Percentiles rank a stretch among this genome's conserved stretches.
These are phyloP conservation scores for Xerocomellus dryophilus DNA, from an alignment of 768 basidiomycete genomes.

Conservation along the genomic window DNA sequence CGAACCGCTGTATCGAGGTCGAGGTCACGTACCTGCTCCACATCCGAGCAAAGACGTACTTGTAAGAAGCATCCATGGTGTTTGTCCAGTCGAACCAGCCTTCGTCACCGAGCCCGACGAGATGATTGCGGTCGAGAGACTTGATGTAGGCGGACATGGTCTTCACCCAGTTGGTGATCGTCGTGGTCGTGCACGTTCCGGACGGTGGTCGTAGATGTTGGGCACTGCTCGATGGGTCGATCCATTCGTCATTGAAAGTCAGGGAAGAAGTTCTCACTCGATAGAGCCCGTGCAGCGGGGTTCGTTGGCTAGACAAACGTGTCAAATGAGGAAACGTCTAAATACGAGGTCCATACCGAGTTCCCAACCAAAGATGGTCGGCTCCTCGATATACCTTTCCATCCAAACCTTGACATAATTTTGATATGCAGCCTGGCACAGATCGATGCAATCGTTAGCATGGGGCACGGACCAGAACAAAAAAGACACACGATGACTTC, in stretches of 20 bases:
- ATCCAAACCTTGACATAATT: conserved; percentile 25
- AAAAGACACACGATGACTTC: conserved; percentile 14
- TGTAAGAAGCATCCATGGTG: conserved; percentile 52
- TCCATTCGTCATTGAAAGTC: not conserved
- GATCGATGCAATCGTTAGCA: not conserved
- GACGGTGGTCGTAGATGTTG: not conserved
- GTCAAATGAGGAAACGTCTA: not conserved
- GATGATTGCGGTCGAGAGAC: conserved; percentile 58
- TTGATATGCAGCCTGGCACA: conserved; percentile 22
- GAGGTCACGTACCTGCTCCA: not conserved
- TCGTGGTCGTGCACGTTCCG: conserved; percentile 39
- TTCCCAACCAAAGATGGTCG: conserved; percentile 26
- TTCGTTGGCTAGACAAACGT: conserved; percentile 15
- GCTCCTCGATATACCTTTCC: conserved; percentile 24
- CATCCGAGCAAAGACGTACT: conserved; percentile 37
- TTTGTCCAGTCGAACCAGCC: conserved; percentile 57
- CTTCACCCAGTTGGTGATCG: conserved; percentile 53
- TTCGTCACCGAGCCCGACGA: conserved; percentile 63
- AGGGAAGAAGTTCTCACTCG: not conserved
- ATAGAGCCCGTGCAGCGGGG: conserved; percentile 20
- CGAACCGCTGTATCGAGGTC: conserved; percentile 37
- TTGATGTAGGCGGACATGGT: conserved; percentile 62
- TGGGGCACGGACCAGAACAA: not conserved
- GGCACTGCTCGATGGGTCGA: not conserved
- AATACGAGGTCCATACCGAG: conserved; percentile 8